A percentile compares a stretch with the other conserved stretches of the same genome.
Conservation (phyloP, 228 moss, liverwort and hornwort genomes). For the Sphagnum fallax region DNA sequence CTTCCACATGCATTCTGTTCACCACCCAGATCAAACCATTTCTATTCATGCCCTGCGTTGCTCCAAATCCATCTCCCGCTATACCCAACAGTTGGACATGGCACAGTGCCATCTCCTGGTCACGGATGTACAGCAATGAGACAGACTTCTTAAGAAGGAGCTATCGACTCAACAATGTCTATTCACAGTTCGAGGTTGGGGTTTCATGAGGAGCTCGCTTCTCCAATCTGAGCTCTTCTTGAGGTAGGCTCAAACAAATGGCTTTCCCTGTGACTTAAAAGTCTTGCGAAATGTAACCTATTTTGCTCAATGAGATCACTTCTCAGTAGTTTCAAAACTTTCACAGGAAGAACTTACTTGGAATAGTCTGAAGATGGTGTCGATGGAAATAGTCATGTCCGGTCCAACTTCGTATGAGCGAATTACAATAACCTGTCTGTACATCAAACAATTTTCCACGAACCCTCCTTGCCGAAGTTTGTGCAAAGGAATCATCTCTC, state of each 20-base stretch:
- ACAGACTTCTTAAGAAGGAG: too few relatives aligned
- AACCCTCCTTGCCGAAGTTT: not conserved
- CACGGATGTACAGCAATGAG: not conserved
- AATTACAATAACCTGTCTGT: not conserved
- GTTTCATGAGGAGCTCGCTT: too few relatives aligned
- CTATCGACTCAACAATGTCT: too few relatives aligned
- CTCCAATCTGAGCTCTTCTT: too few relatives aligned
- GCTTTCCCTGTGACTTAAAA: too few relatives aligned
- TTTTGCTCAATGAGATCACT: too few relatives aligned
- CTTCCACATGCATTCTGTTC: slow-evolving; percentile 53
- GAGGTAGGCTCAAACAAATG: too few relatives aligned
- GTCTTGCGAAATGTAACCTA: too few relatives aligned
- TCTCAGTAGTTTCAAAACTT: too few relatives aligned
- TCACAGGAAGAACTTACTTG: not conserved
- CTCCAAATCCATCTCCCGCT: slow-evolving; percentile 54
- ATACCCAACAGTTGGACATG: slow-evolving; percentile 46
- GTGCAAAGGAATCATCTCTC: slow-evolving; percentile 1
- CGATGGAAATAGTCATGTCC: not conserved
- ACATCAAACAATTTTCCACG: slow-evolving; percentile 4
- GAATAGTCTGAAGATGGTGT: not conserved
- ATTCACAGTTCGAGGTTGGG: too few relatives aligned
- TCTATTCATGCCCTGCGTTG: slow-evolving; percentile 35
- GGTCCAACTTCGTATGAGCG: slow-evolving; percentile 1
- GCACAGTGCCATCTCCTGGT: slow-evolving; percentile 49
- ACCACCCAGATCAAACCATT: slow-evolving; percentile 52